Evolutionary conservation across 129 eudicot species (phyloP).

Genomic region (Ambrosia trifida): DNA sequence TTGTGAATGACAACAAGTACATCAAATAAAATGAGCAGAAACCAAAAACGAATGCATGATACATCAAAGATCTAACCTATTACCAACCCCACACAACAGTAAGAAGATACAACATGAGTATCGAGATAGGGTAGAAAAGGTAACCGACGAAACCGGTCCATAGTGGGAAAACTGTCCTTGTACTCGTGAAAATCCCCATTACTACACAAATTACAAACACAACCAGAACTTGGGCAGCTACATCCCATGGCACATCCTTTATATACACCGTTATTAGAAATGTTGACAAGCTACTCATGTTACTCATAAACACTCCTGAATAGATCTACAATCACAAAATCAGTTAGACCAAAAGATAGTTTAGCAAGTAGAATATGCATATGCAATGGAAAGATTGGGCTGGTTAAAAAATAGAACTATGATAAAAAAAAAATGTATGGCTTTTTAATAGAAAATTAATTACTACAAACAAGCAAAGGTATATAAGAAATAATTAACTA

Average conservation of each 20-base stretch:
- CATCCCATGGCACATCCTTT: constrained; percentile 47
- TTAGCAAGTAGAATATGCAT: too few species aligned
- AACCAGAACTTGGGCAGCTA: constrained; percentile 54
- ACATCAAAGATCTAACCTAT: constrained; percentile 8
- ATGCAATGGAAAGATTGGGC: too few species aligned
- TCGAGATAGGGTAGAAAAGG: constrained; percentile 45
- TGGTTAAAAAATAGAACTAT: too few species aligned
- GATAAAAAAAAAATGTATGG: too few species aligned
- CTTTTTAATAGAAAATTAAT: too few species aligned
- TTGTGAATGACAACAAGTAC: background rate
- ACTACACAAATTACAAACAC: constrained; percentile 43
- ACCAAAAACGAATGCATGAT: background rate
- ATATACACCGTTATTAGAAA: constrained; percentile 47
- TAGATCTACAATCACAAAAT: constrained; percentile 43
- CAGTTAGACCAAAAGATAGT: background rate
- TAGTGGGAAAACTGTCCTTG: constrained; percentile 44
- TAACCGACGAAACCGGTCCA: constrained; percentile 56
- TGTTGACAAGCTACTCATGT: constrained; percentile 41
- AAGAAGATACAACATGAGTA: constrained; percentile 45
- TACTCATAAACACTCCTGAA: constrained; percentile 56
- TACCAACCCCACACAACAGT: constrained; percentile 44
- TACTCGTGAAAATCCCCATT: constrained; percentile 46
- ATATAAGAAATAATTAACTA: too few species aligned
- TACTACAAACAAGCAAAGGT: too few species aligned
- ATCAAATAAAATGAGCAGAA: background rate